Base-by-base conservation (phyloP, 2,329 filamentous ascomycete genomes). In the Pseudocercospora vitis region DNA sequence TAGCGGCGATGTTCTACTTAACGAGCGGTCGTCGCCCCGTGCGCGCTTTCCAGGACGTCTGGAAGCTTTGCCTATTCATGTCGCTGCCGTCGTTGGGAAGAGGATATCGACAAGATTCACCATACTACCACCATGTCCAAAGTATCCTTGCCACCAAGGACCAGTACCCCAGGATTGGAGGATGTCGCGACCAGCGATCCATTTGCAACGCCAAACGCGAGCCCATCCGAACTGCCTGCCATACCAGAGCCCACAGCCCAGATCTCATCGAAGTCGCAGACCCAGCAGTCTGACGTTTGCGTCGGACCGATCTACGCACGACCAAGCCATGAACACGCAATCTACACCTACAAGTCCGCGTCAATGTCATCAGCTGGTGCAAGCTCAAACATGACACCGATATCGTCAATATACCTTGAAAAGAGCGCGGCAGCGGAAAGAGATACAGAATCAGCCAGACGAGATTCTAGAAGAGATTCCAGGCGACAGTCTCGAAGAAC, bases 331-430 rank as follows among this genome's bases (percentile, higher is more conserved):
- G 54, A 50, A 37, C 53, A 55, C 19, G 42, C 48, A 26, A 31
- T 50, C 24, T 57, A 53, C 33, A 51, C 57, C n/a, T 48, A 56
- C 53, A 64, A 63, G 52, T 60, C 62, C n/a, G 56, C 58, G 24
- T 68, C 67, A 7, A 55, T 67, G 55, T 69, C 65, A n/a, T 68
- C 64, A 12, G 53, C 51, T 11, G 64, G 55, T 24, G 56, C 57
- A 18, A 58, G 54, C 42, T 58, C 63, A 4, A 53, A 56, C 12
- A 64, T 57, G 57, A 65, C 63, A 16, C 59, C 57, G 2, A 61
- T 64, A 26, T 63, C 65, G 9, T 66, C 65, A 6, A 61, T 68
- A 48, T 64, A 69, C 42, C 49, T 68, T 12, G 67, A 70, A 53
- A 70, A 69, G 57, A 57, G 54, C 32, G 50, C 47, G 19, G 51